Base-by-base conservation (phyloP, 2,329 filamentous ascomycete genomes). In the Verticillium zaregamsianum region DNA sequence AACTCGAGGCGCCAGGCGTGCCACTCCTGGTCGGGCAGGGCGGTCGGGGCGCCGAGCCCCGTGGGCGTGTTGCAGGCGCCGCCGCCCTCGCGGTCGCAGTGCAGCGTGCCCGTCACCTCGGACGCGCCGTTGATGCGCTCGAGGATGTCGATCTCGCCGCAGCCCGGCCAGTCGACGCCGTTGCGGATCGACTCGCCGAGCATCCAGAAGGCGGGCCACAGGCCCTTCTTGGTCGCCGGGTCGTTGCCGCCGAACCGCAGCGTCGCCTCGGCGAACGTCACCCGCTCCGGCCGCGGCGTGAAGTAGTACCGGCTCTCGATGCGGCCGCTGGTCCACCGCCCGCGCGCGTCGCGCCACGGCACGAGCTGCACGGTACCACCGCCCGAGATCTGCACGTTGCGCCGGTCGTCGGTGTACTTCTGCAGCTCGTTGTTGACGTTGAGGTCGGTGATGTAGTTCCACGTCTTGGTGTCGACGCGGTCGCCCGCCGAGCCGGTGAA, bases 181-280 rank as follows among this genome's bases (percentile, higher is more conserved):
- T 73, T 69, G 7, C 80, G 77, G 58, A 82, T 72, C 17, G 79
- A 72, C 62, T 80, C 74, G 12, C 81, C 81, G 1, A 83, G 76
- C 59, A 82, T 71, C 81, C 81, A 84, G 67, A 83, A 84, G 3
- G 81, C 81, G 2, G 81, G 81, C 81, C 81, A 84, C 65, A 83
- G 74, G 14, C 81, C 81, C 66, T 79, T 74, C 71, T 82, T 81
- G 57, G 74, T 72, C 33, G 65, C 65, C 17, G 68, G 62, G 12
- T 70, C 59, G 20, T 69, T 65, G 31, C 70, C 62, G 35, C 81
- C 82, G 63, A 81, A 80, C 8, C 80, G 77, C 59, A 84, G 72
- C 52, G 70, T 70, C 11, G 77, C 77, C 69, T 83, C 79, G 57
- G 77, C 74, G 35, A 79, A 68, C 40, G 81, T 80, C 56, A 69